Conservation (phyloP, 257 asterid genomes). For the Ophiorrhiza pumila region DNA sequence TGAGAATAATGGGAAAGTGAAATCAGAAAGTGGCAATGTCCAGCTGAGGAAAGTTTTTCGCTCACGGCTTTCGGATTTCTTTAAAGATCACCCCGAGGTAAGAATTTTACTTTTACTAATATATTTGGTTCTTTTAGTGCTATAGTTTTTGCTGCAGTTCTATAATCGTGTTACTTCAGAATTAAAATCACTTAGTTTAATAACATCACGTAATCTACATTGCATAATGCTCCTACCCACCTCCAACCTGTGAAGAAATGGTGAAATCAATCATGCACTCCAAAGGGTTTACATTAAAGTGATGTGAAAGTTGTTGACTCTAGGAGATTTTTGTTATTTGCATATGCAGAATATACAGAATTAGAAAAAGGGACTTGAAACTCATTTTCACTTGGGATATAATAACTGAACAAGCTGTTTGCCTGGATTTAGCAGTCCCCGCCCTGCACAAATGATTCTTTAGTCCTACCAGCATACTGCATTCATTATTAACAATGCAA, state of each 20-base stretch:
- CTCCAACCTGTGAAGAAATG: not conserved
- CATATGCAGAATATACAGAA: not conserved
- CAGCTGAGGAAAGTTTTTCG: conserved; percentile 62
- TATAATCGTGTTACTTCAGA: not conserved
- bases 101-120: not conserved
- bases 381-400: not conserved
- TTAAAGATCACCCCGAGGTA: conserved; percentile 78
- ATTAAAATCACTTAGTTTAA: not conserved
- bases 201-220: not conserved
- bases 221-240: not conserved
- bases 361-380: not conserved
- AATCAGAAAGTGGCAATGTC: conserved; percentile 40
- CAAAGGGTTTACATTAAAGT: not conserved
- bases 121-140: not conserved
- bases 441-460: not conserved
- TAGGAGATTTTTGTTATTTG: not conserved
- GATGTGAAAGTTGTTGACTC: not conserved
- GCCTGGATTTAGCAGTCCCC: not conserved
- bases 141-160: conserved; percentile 6
- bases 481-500: not conserved
- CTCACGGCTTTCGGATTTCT: conserved; percentile 50
- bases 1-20: conserved; percentile 28
- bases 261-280: not conserved
- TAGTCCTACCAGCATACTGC: too few relatives aligned
- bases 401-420: not conserved